Percentiles rank a stretch among this genome's conserved stretches.
Evolutionary conservation across 2,329 filamentous ascomycete species (phyloP).

Genomic region (Aspergillus awamori): DNA sequence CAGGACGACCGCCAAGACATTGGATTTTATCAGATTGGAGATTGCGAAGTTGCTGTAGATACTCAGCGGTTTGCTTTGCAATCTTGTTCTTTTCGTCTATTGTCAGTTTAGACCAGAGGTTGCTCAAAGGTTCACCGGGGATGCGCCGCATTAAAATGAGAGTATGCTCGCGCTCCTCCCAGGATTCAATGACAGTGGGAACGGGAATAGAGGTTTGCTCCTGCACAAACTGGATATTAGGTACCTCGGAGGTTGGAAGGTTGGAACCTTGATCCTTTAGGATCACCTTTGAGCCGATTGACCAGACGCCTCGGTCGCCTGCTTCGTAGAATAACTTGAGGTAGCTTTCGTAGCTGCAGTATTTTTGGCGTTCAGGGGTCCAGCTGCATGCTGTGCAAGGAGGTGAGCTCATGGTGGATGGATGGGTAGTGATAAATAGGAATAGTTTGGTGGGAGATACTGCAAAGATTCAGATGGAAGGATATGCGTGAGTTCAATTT

Average conservation of each 20-base stretch:
- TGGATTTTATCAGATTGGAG: slow-evolving; percentile 22
- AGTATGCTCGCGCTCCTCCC: slow-evolving; percentile 21
- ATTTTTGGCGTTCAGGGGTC: slow-evolving; percentile 9
- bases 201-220: slow-evolving; percentile 27
- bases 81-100: too few relatives aligned
- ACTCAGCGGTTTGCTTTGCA: slow-evolving; percentile 25
- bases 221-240: slow-evolving; percentile 24
- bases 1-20: slow-evolving; percentile 13
- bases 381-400: slow-evolving; percentile 15
- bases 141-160: slow-evolving; percentile 20
- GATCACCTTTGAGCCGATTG: slow-evolving; percentile 33
- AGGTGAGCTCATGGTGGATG: background rate
- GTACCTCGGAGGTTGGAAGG: slow-evolving; percentile 17
- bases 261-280: slow-evolving; percentile 29
- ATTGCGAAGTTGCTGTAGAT: slow-evolving; percentile 24
- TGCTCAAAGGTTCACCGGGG: slow-evolving; percentile 19
- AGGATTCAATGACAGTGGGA: slow-evolving; percentile 23
- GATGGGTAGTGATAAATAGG: too few relatives aligned
- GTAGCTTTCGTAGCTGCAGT: slow-evolving; percentile 13
- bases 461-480: too few relatives aligned
- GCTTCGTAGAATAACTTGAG: slow-evolving; percentile 24
- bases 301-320: slow-evolving; percentile 33
- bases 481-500: too few relatives aligned
- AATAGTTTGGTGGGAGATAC: too few relatives aligned
- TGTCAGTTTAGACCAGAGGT: slow-evolving; percentile 21